Percentiles rank a stretch among this genome's conserved stretches.
phyloP scores from a whole-genome alignment of 495 filamentous ascomycete genomes.

The Aspergillus nanangensis region DNA sequence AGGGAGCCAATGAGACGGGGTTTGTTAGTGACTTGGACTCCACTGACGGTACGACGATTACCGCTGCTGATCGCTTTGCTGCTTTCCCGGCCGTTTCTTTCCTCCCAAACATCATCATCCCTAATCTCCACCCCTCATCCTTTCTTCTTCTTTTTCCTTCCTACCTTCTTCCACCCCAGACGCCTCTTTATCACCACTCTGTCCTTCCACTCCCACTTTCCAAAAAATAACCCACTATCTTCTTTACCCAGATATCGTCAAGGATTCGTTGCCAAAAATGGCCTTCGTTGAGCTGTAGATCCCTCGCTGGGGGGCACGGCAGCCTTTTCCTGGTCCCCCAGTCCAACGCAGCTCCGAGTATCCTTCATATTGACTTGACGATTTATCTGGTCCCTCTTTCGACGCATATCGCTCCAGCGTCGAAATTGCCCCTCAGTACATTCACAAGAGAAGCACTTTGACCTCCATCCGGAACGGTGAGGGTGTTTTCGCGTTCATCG shows the following conservation, averaged over 20 bases:
- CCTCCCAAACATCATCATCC: constrained; percentile 22
- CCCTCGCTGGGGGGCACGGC: constrained; percentile 70
- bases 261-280: constrained; percentile 73
- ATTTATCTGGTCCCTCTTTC: constrained; percentile 60
- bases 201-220: constrained; percentile 23
- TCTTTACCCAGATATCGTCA: constrained; percentile 65
- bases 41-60: constrained; percentile 3
- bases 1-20: constrained; percentile 28
- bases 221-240: constrained; percentile 21
- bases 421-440: constrained; percentile 45
- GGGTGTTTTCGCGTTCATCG: constrained; percentile 31
- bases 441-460: constrained; percentile 37
- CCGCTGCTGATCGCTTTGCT: constrained; percentile 17
- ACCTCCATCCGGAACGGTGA: constrained; percentile 33
- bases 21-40: too few relatives aligned
- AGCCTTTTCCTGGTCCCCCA: constrained; percentile 67
- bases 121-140: constrained; percentile 21
- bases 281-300: constrained; percentile 94
- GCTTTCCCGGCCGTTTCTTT: constrained; percentile 28
- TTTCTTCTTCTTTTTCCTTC: constrained; percentile 16
- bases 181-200: constrained; percentile 20
- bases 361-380: constrained; percentile 68
- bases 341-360: constrained; percentile 77
- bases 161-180: constrained; percentile 32
- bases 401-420: constrained; percentile 41